Percentiles rank a stretch among this genome's conserved stretches.
These are phyloP conservation scores for Nadsonia starkeyi-henricii DNA, from an alignment of 1,139 yeast species.

Conservation along the genomic window DNA sequence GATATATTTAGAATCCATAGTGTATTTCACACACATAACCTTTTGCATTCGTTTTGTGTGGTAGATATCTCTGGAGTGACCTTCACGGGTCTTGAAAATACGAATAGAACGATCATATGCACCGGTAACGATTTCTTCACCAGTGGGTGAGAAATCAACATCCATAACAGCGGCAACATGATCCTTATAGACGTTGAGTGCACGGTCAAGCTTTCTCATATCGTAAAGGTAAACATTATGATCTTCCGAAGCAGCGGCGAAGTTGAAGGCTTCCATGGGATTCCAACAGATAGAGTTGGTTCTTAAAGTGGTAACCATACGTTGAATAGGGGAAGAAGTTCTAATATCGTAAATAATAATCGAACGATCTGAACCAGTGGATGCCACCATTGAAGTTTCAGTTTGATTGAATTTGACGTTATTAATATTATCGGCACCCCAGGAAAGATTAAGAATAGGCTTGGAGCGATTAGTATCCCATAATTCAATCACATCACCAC, in stretches of 20 bases:
- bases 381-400: conserved; percentile 78
- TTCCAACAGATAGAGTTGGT: conserved; percentile 89
- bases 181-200: conserved; percentile 78
- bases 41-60: conserved; percentile 98
- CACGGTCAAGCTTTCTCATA: conserved; percentile 76
- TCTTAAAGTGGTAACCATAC: conserved; percentile 67
- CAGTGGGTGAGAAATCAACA: conserved; percentile 91
- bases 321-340: conserved; percentile 87
- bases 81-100: conserved; percentile 59
- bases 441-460: conserved; percentile 62
- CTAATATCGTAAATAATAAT: conserved; percentile 82
- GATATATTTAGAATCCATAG: conserved; percentile 80
- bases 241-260: conserved; percentile 88
- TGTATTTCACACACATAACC: conserved; percentile 66
- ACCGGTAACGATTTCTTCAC: conserved; percentile 90
- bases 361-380: conserved; percentile 87
- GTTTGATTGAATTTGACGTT: conserved; percentile 80
- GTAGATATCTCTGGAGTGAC: conserved; percentile 88
- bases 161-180: conserved; percentile 95
- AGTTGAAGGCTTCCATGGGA: conserved; percentile 93
- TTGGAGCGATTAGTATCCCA: conserved; percentile 81
- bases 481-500: conserved; percentile 75
- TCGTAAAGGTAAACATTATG: conserved; percentile 92
- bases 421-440: conserved; percentile 92
- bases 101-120: conserved; percentile 90